Evolutionary conservation across 176 grass and related monocot genomes (phyloP).

Genomic region (Paspalum vaginatum): DNA sequence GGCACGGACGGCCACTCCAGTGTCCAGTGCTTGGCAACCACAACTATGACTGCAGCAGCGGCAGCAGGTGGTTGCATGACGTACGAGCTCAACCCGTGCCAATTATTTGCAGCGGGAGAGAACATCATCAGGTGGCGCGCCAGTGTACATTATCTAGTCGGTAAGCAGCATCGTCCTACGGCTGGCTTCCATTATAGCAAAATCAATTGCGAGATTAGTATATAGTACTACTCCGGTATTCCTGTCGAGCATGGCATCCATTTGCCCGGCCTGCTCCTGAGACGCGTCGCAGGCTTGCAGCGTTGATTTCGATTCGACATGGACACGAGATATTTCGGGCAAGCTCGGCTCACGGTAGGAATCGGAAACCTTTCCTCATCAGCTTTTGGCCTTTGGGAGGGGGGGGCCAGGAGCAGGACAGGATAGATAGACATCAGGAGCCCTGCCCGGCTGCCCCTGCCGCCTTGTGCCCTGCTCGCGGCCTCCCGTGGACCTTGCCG

Average conservation of each 20-base stretch:
- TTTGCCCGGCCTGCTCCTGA: background rate
- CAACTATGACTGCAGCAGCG: background rate
- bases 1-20: background rate
- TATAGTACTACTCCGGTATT: too few species aligned
- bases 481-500: conserved; percentile 29
- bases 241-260: conserved; percentile 13
- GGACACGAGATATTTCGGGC: conserved; percentile 35
- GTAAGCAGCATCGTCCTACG: background rate
- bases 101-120: background rate
- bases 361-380: background rate
- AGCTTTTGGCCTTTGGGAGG: background rate
- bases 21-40: background rate
- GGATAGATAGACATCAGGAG: background rate
- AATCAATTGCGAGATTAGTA: background rate
- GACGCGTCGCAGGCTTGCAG: too few species aligned
- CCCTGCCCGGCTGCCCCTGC: background rate
- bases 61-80: background rate
- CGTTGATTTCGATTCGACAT: background rate
- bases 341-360: background rate
- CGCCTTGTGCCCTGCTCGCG: background rate
- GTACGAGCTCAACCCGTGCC: background rate
- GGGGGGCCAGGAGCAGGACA: background rate
- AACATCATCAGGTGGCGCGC: background rate
- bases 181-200: background rate
- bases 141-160: background rate